phyloP scores from a whole-genome alignment of 495 filamentous ascomycete species.

The Daldinia caldariorum region DNA sequence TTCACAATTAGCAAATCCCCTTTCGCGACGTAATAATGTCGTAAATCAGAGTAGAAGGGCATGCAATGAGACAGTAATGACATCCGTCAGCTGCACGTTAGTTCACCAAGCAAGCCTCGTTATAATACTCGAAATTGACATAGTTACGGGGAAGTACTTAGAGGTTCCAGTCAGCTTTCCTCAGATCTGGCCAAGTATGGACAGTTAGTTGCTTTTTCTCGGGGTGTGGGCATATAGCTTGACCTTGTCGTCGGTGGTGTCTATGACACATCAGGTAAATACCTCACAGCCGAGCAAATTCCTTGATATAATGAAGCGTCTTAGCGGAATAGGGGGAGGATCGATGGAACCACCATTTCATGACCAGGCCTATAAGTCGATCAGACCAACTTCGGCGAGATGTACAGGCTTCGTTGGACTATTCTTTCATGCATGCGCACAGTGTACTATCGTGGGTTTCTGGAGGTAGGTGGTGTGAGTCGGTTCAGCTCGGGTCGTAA shows the following conservation, averaged over 20 bases:
- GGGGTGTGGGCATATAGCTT: neutral
- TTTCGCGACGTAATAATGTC: neutral
- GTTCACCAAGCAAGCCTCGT: neutral
- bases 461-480: neutral
- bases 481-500: neutral
- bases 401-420: neutral
- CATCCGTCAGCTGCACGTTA: neutral
- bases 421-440: neutral
- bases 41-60: neutral
- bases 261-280: neutral
- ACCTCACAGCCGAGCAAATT: neutral
- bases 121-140: neutral
- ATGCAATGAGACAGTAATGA: neutral
- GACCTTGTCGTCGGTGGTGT: neutral
- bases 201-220: neutral
- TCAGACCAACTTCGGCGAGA: neutral
- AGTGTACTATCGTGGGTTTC: neutral
- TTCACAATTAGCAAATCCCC: neutral
- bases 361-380: neutral
- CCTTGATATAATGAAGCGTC: neutral
- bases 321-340: neutral
- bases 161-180: no score
- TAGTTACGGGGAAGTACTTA: neutral
- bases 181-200: no score
- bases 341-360: neutral